phyloP scores from a whole-genome alignment of 306 rosid species.

The Trifolium pratense region DNA sequence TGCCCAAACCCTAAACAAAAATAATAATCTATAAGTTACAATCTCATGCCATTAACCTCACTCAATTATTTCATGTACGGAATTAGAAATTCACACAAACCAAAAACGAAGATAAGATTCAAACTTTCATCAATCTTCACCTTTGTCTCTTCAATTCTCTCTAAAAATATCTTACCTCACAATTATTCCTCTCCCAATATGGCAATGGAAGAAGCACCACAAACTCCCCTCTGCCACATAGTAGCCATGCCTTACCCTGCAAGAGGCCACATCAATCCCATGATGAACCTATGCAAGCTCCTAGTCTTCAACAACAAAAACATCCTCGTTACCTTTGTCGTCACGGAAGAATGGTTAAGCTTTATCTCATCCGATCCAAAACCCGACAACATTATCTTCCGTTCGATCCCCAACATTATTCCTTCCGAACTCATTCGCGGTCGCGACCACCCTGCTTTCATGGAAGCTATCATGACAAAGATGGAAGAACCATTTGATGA shows the following conservation, averaged over 20 bases:
- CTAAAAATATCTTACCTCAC: not conserved
- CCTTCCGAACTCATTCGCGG: slow-evolving; percentile 49
- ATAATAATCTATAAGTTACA: too few relatives aligned
- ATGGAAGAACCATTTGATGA: slow-evolving; percentile 49
- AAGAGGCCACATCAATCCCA: slow-evolving; percentile 56
- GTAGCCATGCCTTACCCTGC: slow-evolving; percentile 56
- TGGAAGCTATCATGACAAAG: slow-evolving; percentile 43
- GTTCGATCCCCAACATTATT: slow-evolving; percentile 45
- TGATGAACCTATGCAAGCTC: slow-evolving; percentile 51
- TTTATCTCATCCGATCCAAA: slow-evolving; percentile 39
- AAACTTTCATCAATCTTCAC: not conserved
- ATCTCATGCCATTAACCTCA: not conserved
- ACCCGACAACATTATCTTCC: slow-evolving; percentile 35
- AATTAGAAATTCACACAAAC: not conserved
- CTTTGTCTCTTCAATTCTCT: not conserved
- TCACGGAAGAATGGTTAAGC: slow-evolving; percentile 61
- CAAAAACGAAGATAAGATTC: not conserved
- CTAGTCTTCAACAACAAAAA: slow-evolving; percentile 16
- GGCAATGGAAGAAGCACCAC: slow-evolving; percentile 35
- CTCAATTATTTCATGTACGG: not conserved
- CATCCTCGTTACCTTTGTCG: slow-evolving; percentile 46
- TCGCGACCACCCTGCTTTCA: slow-evolving; percentile 12
- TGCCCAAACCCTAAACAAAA: too few relatives aligned
- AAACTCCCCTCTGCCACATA: slow-evolving; percentile 28
- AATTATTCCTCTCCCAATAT: not conserved